These are phyloP conservation scores for Lachnellula willkommii DNA, from an alignment of 2,329 filamentous ascomycete species.

Conservation along the genomic window DNA sequence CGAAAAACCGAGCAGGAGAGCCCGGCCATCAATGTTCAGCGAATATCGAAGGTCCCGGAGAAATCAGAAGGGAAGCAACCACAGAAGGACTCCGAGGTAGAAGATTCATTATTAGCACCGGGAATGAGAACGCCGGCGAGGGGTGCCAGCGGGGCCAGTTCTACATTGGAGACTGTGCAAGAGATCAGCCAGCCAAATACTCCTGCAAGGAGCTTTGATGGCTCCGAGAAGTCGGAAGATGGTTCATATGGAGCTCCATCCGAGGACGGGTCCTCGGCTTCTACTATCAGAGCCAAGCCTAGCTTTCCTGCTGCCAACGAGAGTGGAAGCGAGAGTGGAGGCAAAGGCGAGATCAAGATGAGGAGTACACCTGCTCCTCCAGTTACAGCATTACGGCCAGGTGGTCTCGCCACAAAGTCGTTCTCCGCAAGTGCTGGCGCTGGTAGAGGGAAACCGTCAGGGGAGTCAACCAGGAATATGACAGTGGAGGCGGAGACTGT, in stretches of 20 bases:
- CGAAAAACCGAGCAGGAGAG: slow-evolving; percentile 47
- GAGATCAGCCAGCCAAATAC: slow-evolving; percentile 77
- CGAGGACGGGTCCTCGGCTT: slow-evolving; percentile 22
- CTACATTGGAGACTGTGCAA: slow-evolving; percentile 81
- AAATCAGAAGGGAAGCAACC: slow-evolving; percentile 26
- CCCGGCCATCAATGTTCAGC: slow-evolving; percentile 49
- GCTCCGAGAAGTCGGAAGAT: slow-evolving; percentile 43
- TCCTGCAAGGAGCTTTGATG: slow-evolving; percentile 47
- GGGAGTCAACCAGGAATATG: slow-evolving; percentile 83
- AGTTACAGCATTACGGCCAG: slow-evolving; percentile 43
- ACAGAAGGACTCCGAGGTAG: slow-evolving; percentile 22
- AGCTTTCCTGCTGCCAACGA: slow-evolving; percentile 42
- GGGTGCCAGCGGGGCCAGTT: slow-evolving; percentile 52
- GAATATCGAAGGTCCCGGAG: slow-evolving; percentile 39
- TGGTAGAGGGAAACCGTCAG: slow-evolving; percentile 58
- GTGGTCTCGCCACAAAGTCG: slow-evolving; percentile 58
- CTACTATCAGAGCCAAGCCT: slow-evolving; percentile 42
- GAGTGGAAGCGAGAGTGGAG: slow-evolving; percentile 62
- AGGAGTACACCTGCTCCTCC: slow-evolving; percentile 34
- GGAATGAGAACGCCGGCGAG: slow-evolving; percentile 57
- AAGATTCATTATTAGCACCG: slow-evolving; percentile 23
- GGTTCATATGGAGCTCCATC: slow-evolving; percentile 35
- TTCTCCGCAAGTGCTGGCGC: slow-evolving; percentile 53
- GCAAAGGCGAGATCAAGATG: slow-evolving; percentile 42
- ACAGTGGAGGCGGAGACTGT: slow-evolving; percentile 97